These are phyloP conservation scores for Tulasnella sp. DNA, from an alignment of 768 basidiomycete genomes.

Conservation along the genomic window DNA sequence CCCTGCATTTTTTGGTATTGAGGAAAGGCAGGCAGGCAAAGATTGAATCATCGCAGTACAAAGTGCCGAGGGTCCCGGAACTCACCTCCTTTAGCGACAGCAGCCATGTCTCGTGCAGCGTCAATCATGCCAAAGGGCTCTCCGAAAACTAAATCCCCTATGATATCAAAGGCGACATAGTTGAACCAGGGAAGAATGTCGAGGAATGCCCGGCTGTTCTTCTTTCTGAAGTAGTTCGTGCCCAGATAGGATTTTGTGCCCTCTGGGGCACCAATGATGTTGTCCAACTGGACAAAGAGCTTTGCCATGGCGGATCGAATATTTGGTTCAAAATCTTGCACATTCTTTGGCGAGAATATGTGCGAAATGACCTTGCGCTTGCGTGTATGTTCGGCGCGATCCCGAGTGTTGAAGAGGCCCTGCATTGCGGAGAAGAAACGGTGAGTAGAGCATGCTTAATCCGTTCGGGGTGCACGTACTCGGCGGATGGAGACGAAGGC, in stretches of 20 bases:
- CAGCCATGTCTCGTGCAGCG: slow-evolving; percentile 66
- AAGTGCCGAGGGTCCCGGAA: background rate
- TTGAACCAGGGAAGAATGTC: slow-evolving; percentile 71
- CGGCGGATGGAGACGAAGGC: slow-evolving; percentile 70
- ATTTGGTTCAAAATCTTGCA: slow-evolving; percentile 81
- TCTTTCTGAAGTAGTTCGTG: slow-evolving; percentile 28
- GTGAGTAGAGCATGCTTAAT: background rate
- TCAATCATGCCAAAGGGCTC: slow-evolving; percentile 85
- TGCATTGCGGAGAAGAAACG: slow-evolving; percentile 28
- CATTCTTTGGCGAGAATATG: slow-evolving; percentile 79
- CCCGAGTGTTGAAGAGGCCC: slow-evolving; percentile 75
- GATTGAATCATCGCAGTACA: background rate
- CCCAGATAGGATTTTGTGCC: slow-evolving; percentile 19
- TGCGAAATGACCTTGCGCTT: slow-evolving; percentile 90
- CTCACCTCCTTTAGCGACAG: slow-evolving; percentile 49
- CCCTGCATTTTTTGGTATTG: slow-evolving; percentile 17
- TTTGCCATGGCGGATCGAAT: slow-evolving; percentile 57
- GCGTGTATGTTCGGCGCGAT: slow-evolving; percentile 72
- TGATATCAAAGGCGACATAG: slow-evolving; percentile 70
- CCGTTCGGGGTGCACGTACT: slow-evolving; percentile 34
- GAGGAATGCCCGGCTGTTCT: slow-evolving; percentile 62
- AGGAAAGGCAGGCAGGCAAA: too few species aligned
- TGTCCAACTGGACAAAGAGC: slow-evolving; percentile 72
- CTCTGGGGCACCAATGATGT: slow-evolving; percentile 45
- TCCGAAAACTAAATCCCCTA: slow-evolving; percentile 82